Conservation (phyloP, 495 filamentous ascomycete genomes). For the Annulohypoxylon moriforme region DNA sequence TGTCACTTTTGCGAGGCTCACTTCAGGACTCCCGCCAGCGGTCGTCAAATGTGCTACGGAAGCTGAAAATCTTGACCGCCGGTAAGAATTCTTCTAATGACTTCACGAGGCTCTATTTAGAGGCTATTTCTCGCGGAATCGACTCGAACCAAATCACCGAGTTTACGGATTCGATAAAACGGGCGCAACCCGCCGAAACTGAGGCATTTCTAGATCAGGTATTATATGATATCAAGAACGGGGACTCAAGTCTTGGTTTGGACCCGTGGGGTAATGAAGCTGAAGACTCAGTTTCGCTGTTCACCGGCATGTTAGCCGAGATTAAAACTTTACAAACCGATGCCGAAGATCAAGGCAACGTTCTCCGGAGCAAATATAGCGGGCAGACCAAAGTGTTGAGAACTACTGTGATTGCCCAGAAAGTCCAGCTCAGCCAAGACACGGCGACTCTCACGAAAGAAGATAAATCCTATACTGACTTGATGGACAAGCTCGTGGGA, state of each 20-base stretch:
- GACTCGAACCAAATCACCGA: conserved; percentile 42
- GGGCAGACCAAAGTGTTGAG: conserved; percentile 76
- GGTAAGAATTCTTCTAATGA: conserved; percentile 25
- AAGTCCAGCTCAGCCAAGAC: conserved; percentile 85
- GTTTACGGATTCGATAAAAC: conserved; percentile 55
- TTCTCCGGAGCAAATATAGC: conserved; percentile 80
- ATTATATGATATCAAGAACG: conserved; percentile 48
- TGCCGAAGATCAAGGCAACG: conserved; percentile 55
- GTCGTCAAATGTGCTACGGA: conserved; percentile 36
- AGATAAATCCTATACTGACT: conserved; percentile 78
- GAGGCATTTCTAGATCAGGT: conserved; percentile 51
- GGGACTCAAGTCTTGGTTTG: conserved; percentile 54
- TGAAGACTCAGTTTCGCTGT: conserved; percentile 46
- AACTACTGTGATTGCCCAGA: conserved; percentile 88
- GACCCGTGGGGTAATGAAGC: conserved; percentile 50
- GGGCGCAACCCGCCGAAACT: conserved; percentile 55
- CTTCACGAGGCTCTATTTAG: conserved; percentile 55
- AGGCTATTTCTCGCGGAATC: conserved; percentile 52
- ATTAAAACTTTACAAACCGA: conserved; percentile 54
- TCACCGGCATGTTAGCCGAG: conserved; percentile 55
- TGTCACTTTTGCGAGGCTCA: conserved; percentile 30
- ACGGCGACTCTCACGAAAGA: conserved; percentile 78
- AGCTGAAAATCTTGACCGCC: conserved; percentile 39
- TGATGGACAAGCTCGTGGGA: conserved; percentile 73
- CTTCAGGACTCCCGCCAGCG: conserved; percentile 36